Evolutionary conservation across 495 filamentous ascomycete genomes (phyloP).

Genomic region (Podospora fimiseda): DNA sequence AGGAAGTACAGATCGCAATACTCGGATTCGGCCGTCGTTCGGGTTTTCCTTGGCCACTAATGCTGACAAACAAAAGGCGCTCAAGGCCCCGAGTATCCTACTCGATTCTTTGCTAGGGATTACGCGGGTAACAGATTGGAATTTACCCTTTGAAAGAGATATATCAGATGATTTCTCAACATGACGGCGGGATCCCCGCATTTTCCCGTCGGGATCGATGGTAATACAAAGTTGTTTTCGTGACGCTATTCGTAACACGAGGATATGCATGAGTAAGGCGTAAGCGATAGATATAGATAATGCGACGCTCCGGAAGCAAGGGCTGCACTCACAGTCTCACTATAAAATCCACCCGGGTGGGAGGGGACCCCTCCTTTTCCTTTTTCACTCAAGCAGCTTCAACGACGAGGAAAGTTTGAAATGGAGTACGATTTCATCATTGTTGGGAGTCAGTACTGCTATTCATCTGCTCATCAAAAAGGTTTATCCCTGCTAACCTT

Average conservation of each 20-base stretch:
- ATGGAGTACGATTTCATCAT: constrained; percentile 48
- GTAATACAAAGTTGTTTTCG: no score
- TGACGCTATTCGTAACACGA: no score
- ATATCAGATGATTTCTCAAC: not conserved
- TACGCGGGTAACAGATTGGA: constrained; percentile 58
- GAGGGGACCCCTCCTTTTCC: not conserved
- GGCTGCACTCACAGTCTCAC: no score
- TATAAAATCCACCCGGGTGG: not conserved
- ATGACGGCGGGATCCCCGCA: no score
- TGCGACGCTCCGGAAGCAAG: no score
- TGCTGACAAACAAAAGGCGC: constrained; percentile 31
- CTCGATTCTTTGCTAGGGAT: constrained; percentile 57
- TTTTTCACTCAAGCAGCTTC: not conserved
- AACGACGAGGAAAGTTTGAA: not conserved
- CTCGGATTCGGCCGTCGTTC: not conserved
- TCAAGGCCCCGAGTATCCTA: constrained; percentile 52
- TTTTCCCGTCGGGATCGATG: not conserved
- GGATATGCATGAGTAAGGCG: no score
- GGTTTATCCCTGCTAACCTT: no score
- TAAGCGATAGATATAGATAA: no score
- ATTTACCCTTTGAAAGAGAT: constrained; percentile 44
- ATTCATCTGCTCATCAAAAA: constrained; percentile 2
- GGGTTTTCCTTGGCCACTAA: not conserved
- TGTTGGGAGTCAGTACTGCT: constrained; percentile 41
- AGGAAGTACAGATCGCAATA: not conserved